Evolutionary conservation across 768 basidiomycete genomes (phyloP).

Genomic region (Psilocybe tampanensis): DNA sequence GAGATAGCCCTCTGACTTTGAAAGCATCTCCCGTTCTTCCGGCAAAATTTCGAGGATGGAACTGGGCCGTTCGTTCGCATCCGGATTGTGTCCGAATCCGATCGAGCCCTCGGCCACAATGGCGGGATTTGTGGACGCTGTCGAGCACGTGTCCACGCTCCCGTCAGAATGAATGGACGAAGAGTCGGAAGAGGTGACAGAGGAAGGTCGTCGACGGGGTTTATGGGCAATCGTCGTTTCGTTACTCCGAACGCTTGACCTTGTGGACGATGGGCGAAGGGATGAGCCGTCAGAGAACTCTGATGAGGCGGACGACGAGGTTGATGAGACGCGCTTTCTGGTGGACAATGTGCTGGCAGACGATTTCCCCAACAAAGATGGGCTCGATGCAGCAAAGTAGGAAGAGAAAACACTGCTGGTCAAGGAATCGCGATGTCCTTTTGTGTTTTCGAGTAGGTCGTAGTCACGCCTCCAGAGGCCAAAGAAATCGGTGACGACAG

Average conservation of each 20-base stretch:
- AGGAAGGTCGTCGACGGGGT: conserved; percentile 38
- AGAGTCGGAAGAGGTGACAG: conserved; percentile 46
- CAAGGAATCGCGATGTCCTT: conserved; percentile 43
- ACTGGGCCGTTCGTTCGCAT: conserved; percentile 30
- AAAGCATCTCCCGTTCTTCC: conserved; percentile 48
- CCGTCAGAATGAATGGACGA: conserved; percentile 42
- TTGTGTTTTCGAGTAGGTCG: conserved; percentile 53
- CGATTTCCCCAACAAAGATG: conserved; percentile 19
- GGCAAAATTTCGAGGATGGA: conserved; percentile 50
- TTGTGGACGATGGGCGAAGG: conserved; percentile 15
- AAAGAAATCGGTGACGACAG: conserved; percentile 74
- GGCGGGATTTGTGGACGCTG: conserved; percentile 29
- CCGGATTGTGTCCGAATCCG: conserved; percentile 46
- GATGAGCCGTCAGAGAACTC: conserved; percentile 16
- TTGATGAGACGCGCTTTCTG: conserved; percentile 13
- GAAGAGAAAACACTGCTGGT: conserved; percentile 58
- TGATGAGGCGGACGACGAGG: conserved; percentile 17
- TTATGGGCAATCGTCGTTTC: conserved; percentile 13
- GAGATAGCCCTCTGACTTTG: conserved; percentile 21
- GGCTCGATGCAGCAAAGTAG: conserved; percentile 55
- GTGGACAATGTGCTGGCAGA: conserved; percentile 4
- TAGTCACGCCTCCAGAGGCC: conserved; percentile 75
- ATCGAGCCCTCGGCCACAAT: conserved; percentile 43
- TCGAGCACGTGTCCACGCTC: conserved; percentile 32
- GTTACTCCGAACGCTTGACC: conserved; percentile 18